These are phyloP conservation scores for Cladosporium halotolerans DNA, from an alignment of 2,329 filamentous ascomycete species.

Conservation along the genomic window DNA sequence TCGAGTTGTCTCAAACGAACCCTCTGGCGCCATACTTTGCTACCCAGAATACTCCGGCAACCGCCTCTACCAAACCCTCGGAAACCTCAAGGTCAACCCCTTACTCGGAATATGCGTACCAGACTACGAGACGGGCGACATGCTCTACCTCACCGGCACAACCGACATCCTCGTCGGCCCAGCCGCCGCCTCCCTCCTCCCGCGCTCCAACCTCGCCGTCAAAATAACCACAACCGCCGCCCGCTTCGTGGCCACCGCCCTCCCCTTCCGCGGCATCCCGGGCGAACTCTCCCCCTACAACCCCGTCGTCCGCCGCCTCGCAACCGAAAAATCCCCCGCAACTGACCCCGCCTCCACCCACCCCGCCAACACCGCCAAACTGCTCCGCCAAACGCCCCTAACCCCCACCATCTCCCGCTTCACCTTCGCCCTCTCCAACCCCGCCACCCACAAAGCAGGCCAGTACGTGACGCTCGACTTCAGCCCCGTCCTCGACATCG, in stretches of 20 bases:
- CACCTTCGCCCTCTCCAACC: conserved; percentile 44
- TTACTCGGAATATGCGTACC: conserved; percentile 65
- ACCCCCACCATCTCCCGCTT: conserved; percentile 65
- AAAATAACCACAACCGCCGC: conserved; percentile 57
- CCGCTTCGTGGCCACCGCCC: conserved; percentile 56
- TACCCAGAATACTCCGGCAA: conserved; percentile 87
- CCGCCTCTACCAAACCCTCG: conserved; percentile 73
- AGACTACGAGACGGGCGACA: conserved; percentile 65
- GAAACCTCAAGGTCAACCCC: conserved; percentile 65
- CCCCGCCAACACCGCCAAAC: conserved; percentile 42
- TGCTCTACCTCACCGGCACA: conserved; percentile 67
- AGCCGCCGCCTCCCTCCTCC: conserved; percentile 56
- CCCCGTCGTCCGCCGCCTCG: conserved; percentile 61
- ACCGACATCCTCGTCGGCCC: conserved; percentile 60
- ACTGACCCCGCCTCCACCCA: neutral
- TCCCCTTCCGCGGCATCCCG: conserved; percentile 59
- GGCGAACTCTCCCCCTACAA: conserved; percentile 71
- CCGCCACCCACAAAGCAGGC: conserved; percentile 55
- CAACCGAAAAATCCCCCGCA: conserved; percentile 46
- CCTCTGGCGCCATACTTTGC: conserved; percentile 46
- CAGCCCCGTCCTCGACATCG: conserved; percentile 58
- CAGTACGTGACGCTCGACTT: conserved; percentile 77
- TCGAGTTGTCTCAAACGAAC: conserved; percentile 55
- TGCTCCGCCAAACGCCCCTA: conserved; percentile 54
- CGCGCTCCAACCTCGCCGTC: conserved; percentile 66